Conservation (phyloP, 805 yeast genomes). For the Phaffomyces thermotolerans region DNA sequence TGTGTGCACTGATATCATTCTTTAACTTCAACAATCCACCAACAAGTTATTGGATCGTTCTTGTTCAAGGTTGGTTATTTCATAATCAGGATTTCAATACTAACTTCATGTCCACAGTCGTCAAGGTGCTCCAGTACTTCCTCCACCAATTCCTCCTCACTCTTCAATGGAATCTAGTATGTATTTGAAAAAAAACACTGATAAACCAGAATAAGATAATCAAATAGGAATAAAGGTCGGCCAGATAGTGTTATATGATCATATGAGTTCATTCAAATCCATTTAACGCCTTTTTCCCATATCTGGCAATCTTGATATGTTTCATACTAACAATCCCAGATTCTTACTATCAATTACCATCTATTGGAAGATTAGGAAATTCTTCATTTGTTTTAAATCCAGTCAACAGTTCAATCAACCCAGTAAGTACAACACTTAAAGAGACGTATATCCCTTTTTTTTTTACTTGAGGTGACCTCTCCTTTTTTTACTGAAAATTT, state of each 20-base stretch:
- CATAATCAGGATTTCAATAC: conserved; percentile 7
- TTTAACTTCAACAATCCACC: not conserved
- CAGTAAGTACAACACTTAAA: conserved; percentile 7
- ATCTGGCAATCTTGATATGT: too few species aligned
- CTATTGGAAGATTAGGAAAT: conserved; percentile 14
- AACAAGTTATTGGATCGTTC: too few species aligned
- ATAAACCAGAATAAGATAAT: not conserved
- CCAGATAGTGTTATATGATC: too few species aligned
- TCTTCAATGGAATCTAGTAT: conserved; percentile 21
- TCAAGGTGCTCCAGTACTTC: conserved; percentile 50
- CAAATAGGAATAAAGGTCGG: not conserved
- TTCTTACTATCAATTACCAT: conserved; percentile 19
- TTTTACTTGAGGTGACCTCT: too few species aligned
- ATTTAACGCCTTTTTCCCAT: too few species aligned
- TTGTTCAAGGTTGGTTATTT: not conserved
- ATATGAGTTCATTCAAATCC: too few species aligned
- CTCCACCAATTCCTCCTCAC: conserved; percentile 38
- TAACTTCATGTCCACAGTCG: conserved; percentile 31
- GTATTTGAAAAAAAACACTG: conserved; percentile 4
- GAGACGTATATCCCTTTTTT: too few species aligned
- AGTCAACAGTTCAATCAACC: conserved; percentile 8
- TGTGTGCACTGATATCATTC: conserved; percentile 8
- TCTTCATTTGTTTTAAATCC: conserved; percentile 16
- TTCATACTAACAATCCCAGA: conserved; percentile 15
- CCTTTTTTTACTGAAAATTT: not conserved